Evolutionary conservation across 495 filamentous ascomycete genomes (phyloP).

Genomic region (Rhypophila decipiens): DNA sequence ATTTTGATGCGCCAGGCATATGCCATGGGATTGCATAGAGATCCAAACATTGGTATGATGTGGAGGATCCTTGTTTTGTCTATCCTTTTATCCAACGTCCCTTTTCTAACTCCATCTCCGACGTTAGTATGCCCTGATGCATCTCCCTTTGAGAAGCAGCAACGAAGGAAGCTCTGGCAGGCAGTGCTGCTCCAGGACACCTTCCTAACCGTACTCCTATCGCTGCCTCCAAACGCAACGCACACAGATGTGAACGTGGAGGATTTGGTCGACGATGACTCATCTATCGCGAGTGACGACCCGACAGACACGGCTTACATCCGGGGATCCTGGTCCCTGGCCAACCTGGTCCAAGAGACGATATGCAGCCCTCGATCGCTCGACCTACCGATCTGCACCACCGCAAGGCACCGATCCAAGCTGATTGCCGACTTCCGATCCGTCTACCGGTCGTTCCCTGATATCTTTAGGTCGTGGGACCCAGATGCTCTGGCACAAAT

Average conservation of each 20-base stretch:
- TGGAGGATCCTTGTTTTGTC: background rate
- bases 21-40: slow-evolving; percentile 67
- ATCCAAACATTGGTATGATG: slow-evolving; percentile 55
- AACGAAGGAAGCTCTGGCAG: slow-evolving; percentile 68
- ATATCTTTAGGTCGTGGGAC: slow-evolving; percentile 56
- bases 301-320: slow-evolving; percentile 60
- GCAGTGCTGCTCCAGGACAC: slow-evolving; percentile 70
- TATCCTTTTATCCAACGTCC: background rate
- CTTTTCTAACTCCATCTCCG: background rate
- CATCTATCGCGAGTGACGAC: slow-evolving; percentile 40
- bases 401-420: slow-evolving; percentile 51
- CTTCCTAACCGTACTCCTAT: slow-evolving; percentile 68
- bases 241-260: slow-evolving; percentile 66
- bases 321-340: slow-evolving; percentile 64
- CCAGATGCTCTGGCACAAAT: slow-evolving; percentile 43
- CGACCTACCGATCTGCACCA: slow-evolving; percentile 54
- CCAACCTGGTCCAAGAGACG: slow-evolving; percentile 62
- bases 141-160: slow-evolving; percentile 57
- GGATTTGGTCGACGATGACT: slow-evolving; percentile 48
- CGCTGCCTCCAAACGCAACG: slow-evolving; percentile 62
- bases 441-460: slow-evolving; percentile 57
- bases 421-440: slow-evolving; percentile 56
- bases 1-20: slow-evolving; percentile 65
- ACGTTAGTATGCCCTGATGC: slow-evolving; percentile 48
- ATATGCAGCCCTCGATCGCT: slow-evolving; percentile 63